Conservation (phyloP, 1,284 basidiomycete genomes). For the Ustanciosporium gigantosporum region DNA sequence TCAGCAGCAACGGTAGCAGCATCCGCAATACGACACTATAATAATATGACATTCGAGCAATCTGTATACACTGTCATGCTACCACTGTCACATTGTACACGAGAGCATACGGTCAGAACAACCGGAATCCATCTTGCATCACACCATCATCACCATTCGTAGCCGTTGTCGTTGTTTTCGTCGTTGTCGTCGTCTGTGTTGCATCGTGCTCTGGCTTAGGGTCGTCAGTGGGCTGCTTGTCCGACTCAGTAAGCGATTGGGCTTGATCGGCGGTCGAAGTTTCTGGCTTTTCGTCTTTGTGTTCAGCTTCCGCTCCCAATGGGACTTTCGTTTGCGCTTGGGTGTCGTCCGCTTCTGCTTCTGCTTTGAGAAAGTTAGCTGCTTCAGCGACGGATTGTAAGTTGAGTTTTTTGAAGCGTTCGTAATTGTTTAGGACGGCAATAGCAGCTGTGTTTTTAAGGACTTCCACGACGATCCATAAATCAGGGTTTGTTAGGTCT, state of each 20-base stretch:
- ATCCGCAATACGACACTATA: too few species aligned
- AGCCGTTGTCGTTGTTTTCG: background rate
- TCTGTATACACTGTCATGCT: too few species aligned
- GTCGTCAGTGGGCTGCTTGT: too few species aligned
- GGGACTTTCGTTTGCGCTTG: background rate
- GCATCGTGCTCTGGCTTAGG: too few species aligned
- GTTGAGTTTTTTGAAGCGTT: slow-evolving; percentile 42
- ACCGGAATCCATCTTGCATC: too few species aligned
- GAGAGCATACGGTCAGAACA: too few species aligned
- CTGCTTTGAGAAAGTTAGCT: slow-evolving; percentile 13
- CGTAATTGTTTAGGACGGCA: slow-evolving; percentile 36
- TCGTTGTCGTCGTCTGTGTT: background rate
- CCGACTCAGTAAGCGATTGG: too few species aligned
- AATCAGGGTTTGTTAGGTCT: slow-evolving; percentile 37
- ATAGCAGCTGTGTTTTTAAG: slow-evolving; percentile 50
- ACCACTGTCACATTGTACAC: too few species aligned
- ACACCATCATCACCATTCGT: too few species aligned
- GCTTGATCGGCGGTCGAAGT: background rate
- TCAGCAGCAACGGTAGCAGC: too few species aligned
- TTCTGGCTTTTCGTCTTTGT: background rate
- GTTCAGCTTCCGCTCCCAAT: too few species aligned
- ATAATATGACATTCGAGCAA: too few species aligned
- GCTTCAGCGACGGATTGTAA: slow-evolving; percentile 39
- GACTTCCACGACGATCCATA: slow-evolving; percentile 49
- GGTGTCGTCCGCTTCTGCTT: background rate